Base-by-base conservation (phyloP, 1,139 yeast genomes). In the Kurtzmaniella quercitrusa region DNA sequence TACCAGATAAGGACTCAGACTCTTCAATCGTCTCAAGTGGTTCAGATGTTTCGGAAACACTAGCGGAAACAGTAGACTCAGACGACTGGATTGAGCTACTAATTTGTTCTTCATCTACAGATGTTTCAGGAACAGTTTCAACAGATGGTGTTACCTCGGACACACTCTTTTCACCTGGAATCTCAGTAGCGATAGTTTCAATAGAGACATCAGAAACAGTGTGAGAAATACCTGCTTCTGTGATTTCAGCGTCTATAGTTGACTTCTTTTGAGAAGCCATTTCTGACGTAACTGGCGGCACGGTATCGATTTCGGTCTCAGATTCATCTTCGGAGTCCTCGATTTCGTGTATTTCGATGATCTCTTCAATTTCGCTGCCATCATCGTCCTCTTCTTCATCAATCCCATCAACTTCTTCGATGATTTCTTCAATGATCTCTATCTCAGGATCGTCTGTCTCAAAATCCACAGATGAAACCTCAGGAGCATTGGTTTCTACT, bases 281-380 rank as follows among this genome's bases (percentile, higher is more conserved):
- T n/a, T 27, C 31, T 10, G 36, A 14, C 14, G 36, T 5, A 14
- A 16, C 6, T 31, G 36, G 36, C 14, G 12, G n/a, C n/a, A n/a
- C n/a, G n/a, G n/a, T n/a, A n/a, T n/a, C 36, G 4, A 12, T 34
- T n/a, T 18, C 37, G 5, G 17, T 11, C 25, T 10, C 21, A 21
- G 25, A 23, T 19, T 39, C 45, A 9, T 42, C 45, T 14, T 15
- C 21, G 16, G 9, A 19, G 12, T 34, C 46, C 7, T 16, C 38
- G 4, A 14, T 36, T 16, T 43, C 45, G 21, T 23, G 25, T 7
- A 21, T 41, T 15, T 27, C 43, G n/a, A 31, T 23, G n/a, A 31
- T 23, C n/a, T 33, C 42, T 6, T 15, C 23, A 21, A 23, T 34
- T 25, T 42, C 42, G 8, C 14, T 39, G 25, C 14, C 44, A 18